Percentiles rank a stretch among this genome's conserved stretches.
These are phyloP conservation scores for Aegilops speltoides DNA, from an alignment of 176 grass and related monocot genomes.

Conservation along the genomic window DNA sequence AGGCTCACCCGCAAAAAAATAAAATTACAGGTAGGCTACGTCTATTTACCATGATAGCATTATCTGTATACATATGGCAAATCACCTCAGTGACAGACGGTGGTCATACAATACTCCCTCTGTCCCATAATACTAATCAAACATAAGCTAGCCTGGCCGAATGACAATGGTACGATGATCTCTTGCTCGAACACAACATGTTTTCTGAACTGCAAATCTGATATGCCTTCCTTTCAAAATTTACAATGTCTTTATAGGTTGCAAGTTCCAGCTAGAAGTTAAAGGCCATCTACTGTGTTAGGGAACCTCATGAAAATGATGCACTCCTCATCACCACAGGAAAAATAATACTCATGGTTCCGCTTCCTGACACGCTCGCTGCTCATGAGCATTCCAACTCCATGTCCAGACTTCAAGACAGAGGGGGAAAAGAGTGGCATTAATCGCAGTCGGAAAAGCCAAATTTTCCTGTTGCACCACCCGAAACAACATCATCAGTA, in stretches of 20 bases:
- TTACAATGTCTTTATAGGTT: no score
- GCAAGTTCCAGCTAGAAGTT: no score
- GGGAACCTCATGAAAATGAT: no score
- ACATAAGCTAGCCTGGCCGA: background rate
- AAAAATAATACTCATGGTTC: no score
- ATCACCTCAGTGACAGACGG: background rate
- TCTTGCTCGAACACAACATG: background rate
- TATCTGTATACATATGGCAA: no score
- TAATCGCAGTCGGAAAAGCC: conserved; percentile 42
- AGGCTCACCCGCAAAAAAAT: no score
- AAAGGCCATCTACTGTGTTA: no score
- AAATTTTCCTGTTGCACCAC: background rate
- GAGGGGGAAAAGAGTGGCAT: conserved; percentile 45
- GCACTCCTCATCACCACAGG: no score
- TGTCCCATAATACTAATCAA: background rate
- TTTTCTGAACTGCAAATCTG: background rate
- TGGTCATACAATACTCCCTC: background rate
- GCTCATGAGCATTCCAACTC: background rate
- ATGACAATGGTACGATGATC: background rate
- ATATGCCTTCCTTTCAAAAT: background rate
- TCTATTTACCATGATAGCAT: no score
- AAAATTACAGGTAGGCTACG: no score
- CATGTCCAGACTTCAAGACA: background rate
- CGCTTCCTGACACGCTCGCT: background rate
- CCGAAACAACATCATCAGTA: conserved; percentile 11